Base-by-base conservation (phyloP, 257 asterid species). In the Pogostemon cablin region DNA sequence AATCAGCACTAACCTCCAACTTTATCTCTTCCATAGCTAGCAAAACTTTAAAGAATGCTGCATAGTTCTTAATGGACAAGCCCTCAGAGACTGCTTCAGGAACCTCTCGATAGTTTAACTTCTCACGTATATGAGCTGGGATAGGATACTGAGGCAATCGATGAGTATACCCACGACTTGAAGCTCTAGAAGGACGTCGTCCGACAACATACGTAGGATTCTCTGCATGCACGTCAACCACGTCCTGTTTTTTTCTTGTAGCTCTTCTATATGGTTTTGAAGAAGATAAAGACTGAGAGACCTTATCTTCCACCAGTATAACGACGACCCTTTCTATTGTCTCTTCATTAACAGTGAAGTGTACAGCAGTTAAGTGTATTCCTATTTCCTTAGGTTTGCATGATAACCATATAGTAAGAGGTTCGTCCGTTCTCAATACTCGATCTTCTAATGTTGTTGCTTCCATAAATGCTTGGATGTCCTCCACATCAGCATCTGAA, bases 341-440 rank as follows among this genome's bases (percentile, higher is more conserved):
- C 72, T 95, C 98, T 32, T 91, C 90, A 0, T 86, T 95, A n/a
- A 85, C 88, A 25, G 52, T 79, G 57, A 95, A 77, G 74, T 89
- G 96, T 69, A 95, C 87, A 41, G 98, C 95, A 37, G 98, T 82
- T 8, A 84, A 64, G 75, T 89, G 86, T 78, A 95, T 59, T 61
- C 98, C 99, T 38, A 88, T 83, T 78, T 85, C 95, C 79, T 91
- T 89, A n/a, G 98, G 90, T 76, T 95, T 91, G 84, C 99, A 95
- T 10, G 92, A 88, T 48, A 95, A 47, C 98, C 98, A 95, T 56
- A 89, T 48, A 2, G 81, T 88, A 41, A 91, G 67, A 66, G 82
- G 61, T 54, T 78, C 89, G 42, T 79, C 78, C 0, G 88, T 57
- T 67, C 77, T 77, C 6, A 95, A 56, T 40, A 86, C 75, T 81